Conservation (phyloP, 2,329 filamentous ascomycete species). For the Volutella citrinella region DNA sequence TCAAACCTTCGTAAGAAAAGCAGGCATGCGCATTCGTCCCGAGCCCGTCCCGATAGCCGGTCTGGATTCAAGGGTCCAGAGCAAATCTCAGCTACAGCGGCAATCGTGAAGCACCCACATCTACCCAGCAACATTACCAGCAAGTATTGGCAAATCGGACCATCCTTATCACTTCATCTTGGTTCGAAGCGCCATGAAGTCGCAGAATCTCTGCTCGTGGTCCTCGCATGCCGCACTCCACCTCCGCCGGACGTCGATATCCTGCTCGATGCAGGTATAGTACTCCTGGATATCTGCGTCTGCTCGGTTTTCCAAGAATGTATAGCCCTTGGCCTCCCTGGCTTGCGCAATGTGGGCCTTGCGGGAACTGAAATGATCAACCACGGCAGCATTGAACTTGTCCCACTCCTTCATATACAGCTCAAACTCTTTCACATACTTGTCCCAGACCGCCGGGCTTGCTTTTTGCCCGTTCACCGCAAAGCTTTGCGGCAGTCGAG, state of each 20-base stretch:
- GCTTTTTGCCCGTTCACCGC: slow-evolving; percentile 43
- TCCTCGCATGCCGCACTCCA: slow-evolving; percentile 59
- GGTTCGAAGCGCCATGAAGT: slow-evolving; percentile 50
- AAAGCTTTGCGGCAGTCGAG: slow-evolving; percentile 43
- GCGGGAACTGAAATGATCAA: slow-evolving; percentile 54
- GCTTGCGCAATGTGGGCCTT: slow-evolving; percentile 40
- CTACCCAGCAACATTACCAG: too few relatives aligned
- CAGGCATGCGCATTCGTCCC: too few relatives aligned
- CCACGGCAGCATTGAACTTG: slow-evolving; percentile 49
- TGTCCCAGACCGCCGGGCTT: slow-evolving; percentile 41
- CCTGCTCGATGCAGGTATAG: slow-evolving; percentile 58
- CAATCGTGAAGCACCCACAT: too few relatives aligned
- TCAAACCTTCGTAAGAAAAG: too few relatives aligned
- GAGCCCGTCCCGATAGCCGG: too few relatives aligned
- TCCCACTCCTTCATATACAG: slow-evolving; percentile 51
- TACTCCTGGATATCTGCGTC: slow-evolving; percentile 55
- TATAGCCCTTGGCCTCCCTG: slow-evolving; percentile 40
- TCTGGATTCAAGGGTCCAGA: too few relatives aligned
- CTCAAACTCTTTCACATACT: slow-evolving; percentile 53
- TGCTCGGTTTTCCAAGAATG: slow-evolving; percentile 42
- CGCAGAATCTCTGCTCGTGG: slow-evolving; percentile 57
- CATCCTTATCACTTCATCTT: slow-evolving; percentile 44
- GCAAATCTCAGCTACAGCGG: too few relatives aligned
- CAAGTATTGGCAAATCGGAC: too few relatives aligned
- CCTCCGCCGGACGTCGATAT: slow-evolving; percentile 57